phyloP scores from a whole-genome alignment of 2,329 filamentous ascomycete species.

The Periglandula ipomoeae region DNA sequence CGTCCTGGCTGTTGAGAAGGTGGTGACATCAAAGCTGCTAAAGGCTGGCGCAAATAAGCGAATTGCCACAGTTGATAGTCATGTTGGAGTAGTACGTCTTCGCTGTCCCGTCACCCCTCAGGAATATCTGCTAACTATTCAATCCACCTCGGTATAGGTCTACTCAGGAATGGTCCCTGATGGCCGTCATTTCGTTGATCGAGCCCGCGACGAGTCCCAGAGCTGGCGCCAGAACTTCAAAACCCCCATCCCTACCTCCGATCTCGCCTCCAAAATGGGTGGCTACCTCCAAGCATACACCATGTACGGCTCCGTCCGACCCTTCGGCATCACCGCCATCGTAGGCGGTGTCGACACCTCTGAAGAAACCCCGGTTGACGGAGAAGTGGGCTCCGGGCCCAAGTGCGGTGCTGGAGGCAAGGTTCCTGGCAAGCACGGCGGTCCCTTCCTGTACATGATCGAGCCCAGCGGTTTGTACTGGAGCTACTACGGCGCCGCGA shows the following conservation, averaged over 20 bases:
- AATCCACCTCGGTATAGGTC: slow-evolving; percentile 47
- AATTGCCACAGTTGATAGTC: slow-evolving; percentile 88
- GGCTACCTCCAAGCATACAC: slow-evolving; percentile 97
- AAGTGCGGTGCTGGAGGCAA: slow-evolving; percentile 75
- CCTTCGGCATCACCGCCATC: slow-evolving; percentile 94
- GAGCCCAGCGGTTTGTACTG: slow-evolving; percentile 96
- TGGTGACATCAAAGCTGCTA: slow-evolving; percentile 88
- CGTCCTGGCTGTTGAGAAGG: slow-evolving; percentile 92
- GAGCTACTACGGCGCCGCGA: slow-evolving; percentile 98
- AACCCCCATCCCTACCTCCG: slow-evolving; percentile 78
- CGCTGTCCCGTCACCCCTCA: background rate
- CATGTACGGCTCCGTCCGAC: slow-evolving; percentile 90
- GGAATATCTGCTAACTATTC: background rate
- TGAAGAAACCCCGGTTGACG: slow-evolving; percentile 75
- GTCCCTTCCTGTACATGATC: slow-evolving; percentile 96
- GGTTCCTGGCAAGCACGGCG: slow-evolving; percentile 65
- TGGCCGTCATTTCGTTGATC: slow-evolving; percentile 87
- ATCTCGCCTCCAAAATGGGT: slow-evolving; percentile 87
- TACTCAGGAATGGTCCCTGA: slow-evolving; percentile 92
- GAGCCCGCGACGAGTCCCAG: slow-evolving; percentile 86
- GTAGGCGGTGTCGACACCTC: slow-evolving; percentile 90
- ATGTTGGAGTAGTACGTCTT: slow-evolving; percentile 76
- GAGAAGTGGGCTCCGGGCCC: slow-evolving; percentile 79
- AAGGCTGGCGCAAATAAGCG: slow-evolving; percentile 95
- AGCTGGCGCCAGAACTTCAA: slow-evolving; percentile 93